These are phyloP conservation scores for Xylariaceae sp. DNA, from an alignment of 2,329 filamentous ascomycete genomes.

Conservation along the genomic window DNA sequence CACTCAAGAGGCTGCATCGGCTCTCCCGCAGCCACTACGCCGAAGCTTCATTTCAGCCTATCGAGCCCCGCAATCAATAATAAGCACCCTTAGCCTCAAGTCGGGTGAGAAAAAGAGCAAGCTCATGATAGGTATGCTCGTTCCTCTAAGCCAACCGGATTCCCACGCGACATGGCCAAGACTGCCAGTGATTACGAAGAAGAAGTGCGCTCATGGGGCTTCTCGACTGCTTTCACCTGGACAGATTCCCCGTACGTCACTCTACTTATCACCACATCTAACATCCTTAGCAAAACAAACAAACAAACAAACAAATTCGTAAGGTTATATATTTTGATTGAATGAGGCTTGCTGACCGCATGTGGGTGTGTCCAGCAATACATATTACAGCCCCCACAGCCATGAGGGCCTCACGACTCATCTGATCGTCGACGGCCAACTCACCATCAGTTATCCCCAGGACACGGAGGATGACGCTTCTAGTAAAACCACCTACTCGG, in stretches of 20 bases:
- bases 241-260: slow-evolving; percentile 59
- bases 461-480: slow-evolving; percentile 39
- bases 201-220: slow-evolving; percentile 64
- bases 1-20: too few species aligned
- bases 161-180: slow-evolving; percentile 22
- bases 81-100: too few species aligned
- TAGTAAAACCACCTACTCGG: slow-evolving; percentile 52
- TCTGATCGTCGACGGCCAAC: slow-evolving; percentile 57
- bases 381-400: slow-evolving; percentile 62
- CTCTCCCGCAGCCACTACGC: too few species aligned
- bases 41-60: too few species aligned
- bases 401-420: slow-evolving; percentile 63
- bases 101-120: too few species aligned
- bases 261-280: background rate
- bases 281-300: background rate
- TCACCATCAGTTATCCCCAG: slow-evolving; percentile 62
- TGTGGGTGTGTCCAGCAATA: slow-evolving; percentile 44
- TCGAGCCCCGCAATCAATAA: too few species aligned
- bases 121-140: too few species aligned
- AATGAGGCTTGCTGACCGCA: slow-evolving; percentile 19
- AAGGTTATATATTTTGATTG: background rate
- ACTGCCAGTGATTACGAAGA: slow-evolving; percentile 47
- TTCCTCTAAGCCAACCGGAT: too few species aligned
- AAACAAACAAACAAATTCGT: background rate
- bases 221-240: slow-evolving; percentile 65